These are phyloP conservation scores for Phoenix dactylifera DNA, from an alignment of 176 grass and related monocot genomes.

Conservation along the genomic window DNA sequence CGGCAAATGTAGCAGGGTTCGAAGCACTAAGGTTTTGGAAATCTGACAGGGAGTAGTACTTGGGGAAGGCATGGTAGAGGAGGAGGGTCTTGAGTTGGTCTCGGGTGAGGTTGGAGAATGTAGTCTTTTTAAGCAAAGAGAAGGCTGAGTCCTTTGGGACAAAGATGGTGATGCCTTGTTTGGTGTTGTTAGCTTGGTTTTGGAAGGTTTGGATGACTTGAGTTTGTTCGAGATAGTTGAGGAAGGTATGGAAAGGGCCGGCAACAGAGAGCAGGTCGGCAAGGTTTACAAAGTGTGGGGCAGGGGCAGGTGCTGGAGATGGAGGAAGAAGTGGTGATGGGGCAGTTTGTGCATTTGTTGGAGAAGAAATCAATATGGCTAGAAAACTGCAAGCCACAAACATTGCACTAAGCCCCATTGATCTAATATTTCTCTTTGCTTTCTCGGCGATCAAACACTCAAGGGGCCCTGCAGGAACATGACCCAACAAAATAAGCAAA, in stretches of 20 bases:
- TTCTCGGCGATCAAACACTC: constrained; percentile 13
- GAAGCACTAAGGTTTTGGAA: constrained; percentile 30
- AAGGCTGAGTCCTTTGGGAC: constrained; percentile 36
- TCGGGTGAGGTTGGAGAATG: constrained; percentile 29
- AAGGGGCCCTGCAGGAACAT: constrained; percentile 26
- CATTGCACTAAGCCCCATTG: constrained; percentile 35
- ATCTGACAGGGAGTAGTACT: constrained; percentile 31
- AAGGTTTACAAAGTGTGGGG: constrained; percentile 37
- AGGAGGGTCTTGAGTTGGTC: constrained; percentile 39
- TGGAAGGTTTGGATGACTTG: constrained; percentile 41
- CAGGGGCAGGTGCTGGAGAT: constrained; percentile 39
- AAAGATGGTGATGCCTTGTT: constrained; percentile 44
- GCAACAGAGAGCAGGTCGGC: constrained; percentile 38
- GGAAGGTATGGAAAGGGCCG: constrained; percentile 31
- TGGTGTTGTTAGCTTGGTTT: constrained; percentile 35
- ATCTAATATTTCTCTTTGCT: constrained; percentile 12
- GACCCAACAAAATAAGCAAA: constrained; percentile 23
- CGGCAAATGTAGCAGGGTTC: constrained; percentile 26
- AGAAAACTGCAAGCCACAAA: constrained; percentile 32
- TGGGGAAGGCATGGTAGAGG: constrained; percentile 34
- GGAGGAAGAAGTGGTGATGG: constrained; percentile 26
- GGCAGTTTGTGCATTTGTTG: constrained; percentile 39
- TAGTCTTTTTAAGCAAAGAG: constrained; percentile 7
- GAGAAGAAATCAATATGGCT: constrained; percentile 33
- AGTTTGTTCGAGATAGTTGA: constrained; percentile 28